phyloP scores from a whole-genome alignment of 441 rosid genomes.

The Populus hybrid region DNA sequence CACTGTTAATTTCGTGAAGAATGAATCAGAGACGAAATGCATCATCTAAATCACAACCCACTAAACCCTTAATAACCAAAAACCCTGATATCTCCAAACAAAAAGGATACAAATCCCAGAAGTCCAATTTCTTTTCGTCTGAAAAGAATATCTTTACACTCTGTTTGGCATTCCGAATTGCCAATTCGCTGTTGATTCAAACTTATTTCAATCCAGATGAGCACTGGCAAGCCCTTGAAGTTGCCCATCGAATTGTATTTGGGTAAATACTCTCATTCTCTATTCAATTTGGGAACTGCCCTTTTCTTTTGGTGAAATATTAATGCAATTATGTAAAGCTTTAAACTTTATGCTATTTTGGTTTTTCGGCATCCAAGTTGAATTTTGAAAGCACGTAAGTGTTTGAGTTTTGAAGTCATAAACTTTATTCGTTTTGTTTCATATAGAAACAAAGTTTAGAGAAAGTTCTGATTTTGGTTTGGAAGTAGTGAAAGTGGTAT shows the following conservation, averaged over 20 bases:
- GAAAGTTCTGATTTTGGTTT: not conserved
- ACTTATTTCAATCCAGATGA: conserved; percentile 91
- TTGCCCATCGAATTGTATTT: conserved; percentile 65
- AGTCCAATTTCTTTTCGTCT: conserved; percentile 15
- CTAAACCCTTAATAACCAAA: not conserved
- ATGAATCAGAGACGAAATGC: conserved; percentile 22
- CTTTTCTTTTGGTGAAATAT: not conserved
- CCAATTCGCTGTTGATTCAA: conserved; percentile 65
- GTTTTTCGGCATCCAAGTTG: not conserved
- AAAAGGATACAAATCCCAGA: conserved; percentile 7
- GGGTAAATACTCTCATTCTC: conserved; percentile 45
- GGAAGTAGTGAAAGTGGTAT: not conserved
- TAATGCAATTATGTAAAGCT: not conserved
- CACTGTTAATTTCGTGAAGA: not conserved
- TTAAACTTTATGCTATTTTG: not conserved
- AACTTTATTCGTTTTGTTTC: not conserved
- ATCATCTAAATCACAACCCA: not conserved
- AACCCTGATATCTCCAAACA: not conserved
- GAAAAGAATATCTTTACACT: conserved; percentile 36
- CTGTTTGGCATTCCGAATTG: conserved; percentile 55
- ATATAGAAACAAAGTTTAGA: not conserved
- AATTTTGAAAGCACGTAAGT: not conserved
- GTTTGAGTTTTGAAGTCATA: not conserved
- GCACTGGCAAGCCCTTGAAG: conserved; percentile 93
- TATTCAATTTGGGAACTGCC: not conserved